A percentile compares a stretch with the other conserved stretches of the same genome.
These are phyloP conservation scores for Prunus mume DNA, from an alignment of 306 rosid species.

Conservation along the genomic window DNA sequence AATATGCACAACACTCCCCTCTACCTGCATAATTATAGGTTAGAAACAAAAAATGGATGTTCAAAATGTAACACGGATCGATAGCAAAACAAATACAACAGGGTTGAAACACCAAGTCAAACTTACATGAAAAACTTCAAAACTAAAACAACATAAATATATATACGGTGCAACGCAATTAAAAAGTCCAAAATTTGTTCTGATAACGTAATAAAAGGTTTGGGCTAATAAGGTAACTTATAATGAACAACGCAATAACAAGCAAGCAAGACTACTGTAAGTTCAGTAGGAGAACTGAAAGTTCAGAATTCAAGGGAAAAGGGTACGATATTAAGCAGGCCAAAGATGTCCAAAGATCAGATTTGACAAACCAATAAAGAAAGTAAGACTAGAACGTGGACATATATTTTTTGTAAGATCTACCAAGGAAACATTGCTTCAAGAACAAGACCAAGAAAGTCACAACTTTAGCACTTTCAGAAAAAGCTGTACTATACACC, in stretches of 20 bases:
- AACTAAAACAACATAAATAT: too few species aligned
- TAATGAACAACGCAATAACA: neutral
- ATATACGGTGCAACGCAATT: neutral
- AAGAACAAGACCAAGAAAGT: neutral
- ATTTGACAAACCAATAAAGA: too few species aligned
- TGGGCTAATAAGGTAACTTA: neutral
- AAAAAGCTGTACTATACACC: neutral
- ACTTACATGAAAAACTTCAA: neutral
- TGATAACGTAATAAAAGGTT: neutral
- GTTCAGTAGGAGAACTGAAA: neutral
- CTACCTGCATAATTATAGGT: constrained; percentile 58
- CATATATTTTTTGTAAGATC: too few species aligned
- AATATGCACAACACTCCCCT: constrained; percentile 92
- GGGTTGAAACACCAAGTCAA: neutral
- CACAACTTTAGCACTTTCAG: neutral
- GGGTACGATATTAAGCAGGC: too few species aligned
- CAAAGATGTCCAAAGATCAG: too few species aligned
- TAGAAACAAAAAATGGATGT: neutral
- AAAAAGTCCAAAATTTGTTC: neutral
- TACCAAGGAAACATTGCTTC: neutral
- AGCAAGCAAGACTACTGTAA: neutral
- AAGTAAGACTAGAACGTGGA: too few species aligned
- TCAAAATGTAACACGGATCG: neutral
- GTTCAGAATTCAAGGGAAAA: too few species aligned
- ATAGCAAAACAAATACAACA: constrained; percentile 1